Evolutionary conservation across 2,329 filamentous ascomycete species (phyloP).

Genomic region (Ophiostoma ulmi): DNA sequence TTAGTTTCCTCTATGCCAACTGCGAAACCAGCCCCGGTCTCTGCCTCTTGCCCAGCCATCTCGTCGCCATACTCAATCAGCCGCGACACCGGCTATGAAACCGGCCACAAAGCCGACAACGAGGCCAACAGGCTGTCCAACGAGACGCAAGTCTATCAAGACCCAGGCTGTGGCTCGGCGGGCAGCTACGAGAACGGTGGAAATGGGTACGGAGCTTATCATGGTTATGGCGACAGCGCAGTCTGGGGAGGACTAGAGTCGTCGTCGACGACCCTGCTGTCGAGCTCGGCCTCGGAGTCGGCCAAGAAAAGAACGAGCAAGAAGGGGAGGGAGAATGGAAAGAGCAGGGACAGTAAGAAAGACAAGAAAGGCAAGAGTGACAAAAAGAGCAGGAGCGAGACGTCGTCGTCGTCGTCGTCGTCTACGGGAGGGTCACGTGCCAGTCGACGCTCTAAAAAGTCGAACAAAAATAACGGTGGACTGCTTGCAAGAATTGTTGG

Average conservation of each 20-base stretch:
- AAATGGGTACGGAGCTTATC: background rate
- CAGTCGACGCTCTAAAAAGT: background rate
- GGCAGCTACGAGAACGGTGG: background rate
- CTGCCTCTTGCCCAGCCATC: background rate
- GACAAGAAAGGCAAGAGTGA: background rate
- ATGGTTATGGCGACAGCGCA: background rate
- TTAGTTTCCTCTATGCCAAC: background rate
- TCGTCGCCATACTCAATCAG: constrained; percentile 13
- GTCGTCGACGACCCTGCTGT: background rate
- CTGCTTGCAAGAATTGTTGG: constrained; percentile 4
- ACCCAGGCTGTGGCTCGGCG: constrained; percentile 16
- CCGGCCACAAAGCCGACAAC: constrained; percentile 15
- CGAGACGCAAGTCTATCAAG: background rate
- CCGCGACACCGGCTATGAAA: constrained; percentile 23
- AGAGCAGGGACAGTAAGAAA: background rate
- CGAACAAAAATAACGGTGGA: background rate
- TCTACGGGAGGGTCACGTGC: constrained; percentile 6
- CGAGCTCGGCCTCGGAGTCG: background rate
- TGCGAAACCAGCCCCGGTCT: background rate
- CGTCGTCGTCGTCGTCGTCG: constrained; percentile 5
- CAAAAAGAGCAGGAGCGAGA: constrained; percentile 1
- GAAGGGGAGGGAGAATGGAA: background rate
- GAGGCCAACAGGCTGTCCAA: background rate
- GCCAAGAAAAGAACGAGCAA: background rate
- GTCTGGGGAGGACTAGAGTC: background rate